A percentile compares a stretch with the other conserved stretches of the same genome.
These are phyloP conservation scores for Teratosphaeria pseudoeucalypti DNA, from an alignment of 2,329 filamentous ascomycete genomes.

Conservation along the genomic window DNA sequence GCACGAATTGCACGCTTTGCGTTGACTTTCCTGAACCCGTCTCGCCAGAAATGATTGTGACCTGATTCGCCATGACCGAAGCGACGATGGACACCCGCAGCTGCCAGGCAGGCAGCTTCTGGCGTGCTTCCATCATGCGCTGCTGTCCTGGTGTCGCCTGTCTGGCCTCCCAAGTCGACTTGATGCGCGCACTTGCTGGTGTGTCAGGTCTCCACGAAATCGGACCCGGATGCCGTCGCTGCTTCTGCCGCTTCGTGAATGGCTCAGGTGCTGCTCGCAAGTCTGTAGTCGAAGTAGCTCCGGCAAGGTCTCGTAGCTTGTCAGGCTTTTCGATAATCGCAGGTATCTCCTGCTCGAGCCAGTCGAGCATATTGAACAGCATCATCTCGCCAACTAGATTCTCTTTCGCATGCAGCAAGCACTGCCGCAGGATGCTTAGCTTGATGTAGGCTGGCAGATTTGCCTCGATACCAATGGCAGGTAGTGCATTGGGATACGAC, in stretches of 20 bases:
- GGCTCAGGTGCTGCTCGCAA: slow-evolving; percentile 18
- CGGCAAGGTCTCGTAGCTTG: slow-evolving; percentile 70
- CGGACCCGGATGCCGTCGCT: slow-evolving; percentile 37
- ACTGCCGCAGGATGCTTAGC: slow-evolving; percentile 72
- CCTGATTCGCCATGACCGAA: slow-evolving; percentile 66
- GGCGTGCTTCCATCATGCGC: slow-evolving; percentile 63
- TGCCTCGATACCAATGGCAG: slow-evolving; percentile 58
- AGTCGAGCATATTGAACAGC: slow-evolving; percentile 83
- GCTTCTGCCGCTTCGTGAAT: neutral
- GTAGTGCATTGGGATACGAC: slow-evolving; percentile 58
- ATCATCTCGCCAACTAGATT: slow-evolving; percentile 74
- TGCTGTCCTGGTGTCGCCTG: slow-evolving; percentile 57
- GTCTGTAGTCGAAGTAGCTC: slow-evolving; percentile 54
- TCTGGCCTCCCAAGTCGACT: slow-evolving; percentile 56
- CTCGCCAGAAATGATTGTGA: slow-evolving; percentile 94
- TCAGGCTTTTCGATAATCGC: slow-evolving; percentile 77
- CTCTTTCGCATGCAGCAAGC: slow-evolving; percentile 58
- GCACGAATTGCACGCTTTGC: slow-evolving; percentile 88
- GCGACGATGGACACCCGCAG: slow-evolving; percentile 66
- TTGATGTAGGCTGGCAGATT: slow-evolving; percentile 84
- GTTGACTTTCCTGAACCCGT: slow-evolving; percentile 96
- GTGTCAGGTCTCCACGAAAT: slow-evolving; percentile 55
- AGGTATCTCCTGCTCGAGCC: slow-evolving; percentile 77
- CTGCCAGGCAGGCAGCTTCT: slow-evolving; percentile 77
- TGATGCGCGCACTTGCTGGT: slow-evolving; percentile 47